Conservation (phyloP, 495 filamentous ascomycete species). For the Aspergillus saccharolyticus region DNA sequence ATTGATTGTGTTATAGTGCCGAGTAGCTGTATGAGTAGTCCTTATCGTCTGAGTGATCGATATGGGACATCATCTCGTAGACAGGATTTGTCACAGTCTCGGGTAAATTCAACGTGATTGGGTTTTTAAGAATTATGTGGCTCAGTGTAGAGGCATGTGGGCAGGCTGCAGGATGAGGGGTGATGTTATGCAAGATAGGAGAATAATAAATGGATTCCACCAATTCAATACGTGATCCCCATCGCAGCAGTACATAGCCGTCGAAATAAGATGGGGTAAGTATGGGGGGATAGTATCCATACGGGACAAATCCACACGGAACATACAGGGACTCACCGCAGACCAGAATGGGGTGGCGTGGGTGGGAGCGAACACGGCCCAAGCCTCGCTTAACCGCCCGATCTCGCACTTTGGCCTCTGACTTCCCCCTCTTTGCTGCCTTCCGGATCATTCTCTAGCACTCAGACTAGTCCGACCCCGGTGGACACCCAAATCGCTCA, state of each 20-base stretch:
- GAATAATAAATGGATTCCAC: not conserved
- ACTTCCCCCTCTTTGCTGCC: conserved; percentile 3
- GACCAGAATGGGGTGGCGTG: conserved; percentile 28
- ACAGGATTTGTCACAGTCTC: no score
- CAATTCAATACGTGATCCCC: no score
- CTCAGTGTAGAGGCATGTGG: not conserved
- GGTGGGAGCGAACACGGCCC: conserved; percentile 26
- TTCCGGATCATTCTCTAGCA: conserved; percentile 36
- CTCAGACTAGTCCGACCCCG: conserved; percentile 24
- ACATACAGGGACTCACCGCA: no score
- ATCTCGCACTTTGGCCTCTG: conserved; percentile 20
- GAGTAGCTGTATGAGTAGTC: no score
- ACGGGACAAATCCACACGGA: not conserved
- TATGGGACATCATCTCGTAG: not conserved
- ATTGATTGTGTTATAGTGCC: no score
- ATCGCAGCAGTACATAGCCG: no score
- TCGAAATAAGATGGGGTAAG: no score
- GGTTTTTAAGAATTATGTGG: not conserved
- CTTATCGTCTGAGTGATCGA: no score
- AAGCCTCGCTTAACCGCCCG: conserved; percentile 18
- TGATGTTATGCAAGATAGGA: not conserved
- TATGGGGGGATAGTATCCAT: no score
- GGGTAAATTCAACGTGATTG: no score
- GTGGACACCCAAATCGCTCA: conserved; percentile 25
- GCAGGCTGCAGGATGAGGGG: not conserved